Conservation (phyloP, 176 grass and related monocot species). For the Bromus sterilis region DNA sequence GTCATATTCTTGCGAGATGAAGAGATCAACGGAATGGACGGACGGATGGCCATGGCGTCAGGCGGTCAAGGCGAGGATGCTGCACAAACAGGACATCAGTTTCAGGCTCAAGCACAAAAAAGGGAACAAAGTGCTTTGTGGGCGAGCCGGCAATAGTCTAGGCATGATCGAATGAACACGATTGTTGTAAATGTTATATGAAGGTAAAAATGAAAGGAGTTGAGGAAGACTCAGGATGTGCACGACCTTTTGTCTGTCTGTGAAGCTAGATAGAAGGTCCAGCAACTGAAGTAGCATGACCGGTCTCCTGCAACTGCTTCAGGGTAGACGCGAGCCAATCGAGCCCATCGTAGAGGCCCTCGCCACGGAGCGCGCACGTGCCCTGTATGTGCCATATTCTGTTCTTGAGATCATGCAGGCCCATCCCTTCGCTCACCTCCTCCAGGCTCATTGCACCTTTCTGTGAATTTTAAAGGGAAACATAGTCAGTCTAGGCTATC, state of each 20-base stretch:
- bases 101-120: neutral
- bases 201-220: neutral
- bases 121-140: neutral
- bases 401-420: slow-evolving; percentile 59
- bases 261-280: slow-evolving; percentile 47
- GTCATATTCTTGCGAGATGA: neutral
- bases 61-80: neutral
- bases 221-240: neutral
- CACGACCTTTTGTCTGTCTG: slow-evolving; percentile 7
- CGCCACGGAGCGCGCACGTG: slow-evolving; percentile 69
- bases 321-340: slow-evolving; percentile 81
- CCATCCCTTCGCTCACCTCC: slow-evolving; percentile 69
- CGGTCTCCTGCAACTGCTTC: slow-evolving; percentile 59
- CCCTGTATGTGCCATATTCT: slow-evolving; percentile 87
- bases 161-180: neutral
- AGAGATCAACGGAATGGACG: neutral
- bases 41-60: neutral
- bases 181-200: neutral
- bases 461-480: slow-evolving; percentile 16
- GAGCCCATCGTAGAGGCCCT: slow-evolving; percentile 90
- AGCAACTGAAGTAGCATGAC: slow-evolving; percentile 57
- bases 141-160: neutral
- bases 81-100: neutral
- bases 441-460: slow-evolving; percentile 72
- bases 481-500: neutral